Evolutionary conservation across 192 early-diverging fungal species (phyloP).

Genomic region (Oehlia diaphana): DNA sequence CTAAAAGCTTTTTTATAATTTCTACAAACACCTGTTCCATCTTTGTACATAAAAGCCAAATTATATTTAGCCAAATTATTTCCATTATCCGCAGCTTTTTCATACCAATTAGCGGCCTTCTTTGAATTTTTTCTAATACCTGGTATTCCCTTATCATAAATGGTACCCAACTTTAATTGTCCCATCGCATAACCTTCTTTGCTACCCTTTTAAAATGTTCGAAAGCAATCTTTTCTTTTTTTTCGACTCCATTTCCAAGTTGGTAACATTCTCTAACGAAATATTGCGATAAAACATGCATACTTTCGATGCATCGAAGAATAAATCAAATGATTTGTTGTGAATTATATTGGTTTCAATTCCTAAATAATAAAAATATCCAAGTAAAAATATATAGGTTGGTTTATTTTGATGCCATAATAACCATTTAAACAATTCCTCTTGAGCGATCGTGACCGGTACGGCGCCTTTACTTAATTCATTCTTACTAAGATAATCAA

Average conservation of each 20-base stretch:
- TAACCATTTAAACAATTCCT: no score
- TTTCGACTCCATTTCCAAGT: no score
- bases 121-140: background rate
- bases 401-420: no score
- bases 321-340: background rate
- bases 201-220: background rate
- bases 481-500: no score
- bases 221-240: background rate
- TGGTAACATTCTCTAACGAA: background rate
- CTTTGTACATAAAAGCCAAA: no score
- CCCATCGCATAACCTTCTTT: background rate
- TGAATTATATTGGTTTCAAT: background rate
- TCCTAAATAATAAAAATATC: no score
- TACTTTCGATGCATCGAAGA: background rate
- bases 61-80: no score
- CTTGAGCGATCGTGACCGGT: no score
- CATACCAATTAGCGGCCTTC: background rate
- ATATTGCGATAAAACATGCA: background rate
- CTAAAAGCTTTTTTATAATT: no score
- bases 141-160: background rate
- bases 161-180: background rate
- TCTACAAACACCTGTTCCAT: no score
- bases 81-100: conserved; percentile 37
- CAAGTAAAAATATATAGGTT: no score
- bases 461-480: no score